Evolutionary conservation across 2,329 filamentous ascomycete species (phyloP), one percentile per base, ranked within the genome.

Genomic region (Aspergillus fructus): DNA sequence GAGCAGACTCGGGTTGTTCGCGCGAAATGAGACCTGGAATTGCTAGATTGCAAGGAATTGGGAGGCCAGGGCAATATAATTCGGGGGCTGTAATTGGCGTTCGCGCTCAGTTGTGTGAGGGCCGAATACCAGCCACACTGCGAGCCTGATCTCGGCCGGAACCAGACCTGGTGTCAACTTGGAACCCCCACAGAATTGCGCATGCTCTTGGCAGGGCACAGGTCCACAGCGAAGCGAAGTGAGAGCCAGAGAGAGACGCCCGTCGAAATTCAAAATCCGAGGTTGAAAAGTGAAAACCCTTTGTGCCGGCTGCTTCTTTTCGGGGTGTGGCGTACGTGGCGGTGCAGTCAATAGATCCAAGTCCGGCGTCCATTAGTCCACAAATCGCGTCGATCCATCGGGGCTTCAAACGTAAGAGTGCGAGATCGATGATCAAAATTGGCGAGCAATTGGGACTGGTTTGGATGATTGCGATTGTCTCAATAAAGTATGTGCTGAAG

Each of bases 301-400:
- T 33, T 27, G 7, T 27, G 7, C 33, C 33, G 37, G 37, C 37
- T n/a, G 37, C 21, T 11, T 4, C 8, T 19, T 5, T 40, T n/a
- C 40, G 40, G 27, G 11, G 15, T 40, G 34, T 39, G 48, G 34
- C 34, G 30, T 15, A 15, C n/a, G 58, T 60, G 60, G 60, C 58
- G 60, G 60, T 62, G 60, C 58, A 52, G n/a, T 56, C 57, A 56
- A 58, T 60, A 54, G 55, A 60, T 55, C 53, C 55, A 15, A 55
- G 41, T 34, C 49, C 33, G 45, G 49, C 55, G 47, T 48, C 52
- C 37, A 53, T 46, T 58, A 58, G 47, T 48, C 58, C 37, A 53
- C 49, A 58, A 58, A 56, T 56, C 47, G 34, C 41, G 51, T 49
- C 50, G 56, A 51, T 59, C 53, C 45, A 56, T 51, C 46, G 48